Percentiles rank a stretch among this genome's conserved stretches.
phyloP scores from a whole-genome alignment of 768 basidiomycete species.

The Kwoniella pini region DNA sequence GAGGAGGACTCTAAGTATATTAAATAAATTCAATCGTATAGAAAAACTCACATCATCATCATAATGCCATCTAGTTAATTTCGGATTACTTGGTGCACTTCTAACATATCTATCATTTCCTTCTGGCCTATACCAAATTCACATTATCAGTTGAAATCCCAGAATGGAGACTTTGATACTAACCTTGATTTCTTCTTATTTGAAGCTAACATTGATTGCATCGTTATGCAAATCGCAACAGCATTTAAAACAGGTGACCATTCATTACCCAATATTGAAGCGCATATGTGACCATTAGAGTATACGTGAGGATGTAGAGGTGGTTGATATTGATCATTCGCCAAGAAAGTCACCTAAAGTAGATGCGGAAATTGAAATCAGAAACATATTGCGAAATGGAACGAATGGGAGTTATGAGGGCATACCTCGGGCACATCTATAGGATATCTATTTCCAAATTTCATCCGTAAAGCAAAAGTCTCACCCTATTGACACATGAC shows the following conservation, averaged over 20 bases:
- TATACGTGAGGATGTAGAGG: slow-evolving; percentile 52
- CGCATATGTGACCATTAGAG: slow-evolving; percentile 53
- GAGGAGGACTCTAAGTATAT: no score
- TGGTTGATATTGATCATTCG: slow-evolving; percentile 34
- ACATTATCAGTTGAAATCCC: no score
- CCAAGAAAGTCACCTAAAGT: slow-evolving; percentile 46
- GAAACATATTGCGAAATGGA: background rate
- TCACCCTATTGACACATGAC: slow-evolving; percentile 32
- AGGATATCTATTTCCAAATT: slow-evolving; percentile 42
- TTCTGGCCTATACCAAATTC: slow-evolving; percentile 48
- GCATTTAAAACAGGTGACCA: slow-evolving; percentile 55
- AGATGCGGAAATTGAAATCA: no score
- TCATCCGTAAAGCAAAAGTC: slow-evolving; percentile 40
- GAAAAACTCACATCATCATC: slow-evolving; percentile 54
- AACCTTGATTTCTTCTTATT: slow-evolving; percentile 54
- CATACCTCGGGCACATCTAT: slow-evolving; percentile 46
- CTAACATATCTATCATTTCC: slow-evolving; percentile 55
- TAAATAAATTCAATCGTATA: no score
- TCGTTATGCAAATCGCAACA: slow-evolving; percentile 52
- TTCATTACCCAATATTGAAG: slow-evolving; percentile 47
- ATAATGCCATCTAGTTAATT: slow-evolving; percentile 52
- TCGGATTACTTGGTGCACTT: slow-evolving; percentile 53
- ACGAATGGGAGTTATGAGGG: background rate
- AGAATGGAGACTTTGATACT: no score
- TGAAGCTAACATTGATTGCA: slow-evolving; percentile 56